Conservation (phyloP, 768 basidiomycete genomes). For the Mycena crocata region DNA sequence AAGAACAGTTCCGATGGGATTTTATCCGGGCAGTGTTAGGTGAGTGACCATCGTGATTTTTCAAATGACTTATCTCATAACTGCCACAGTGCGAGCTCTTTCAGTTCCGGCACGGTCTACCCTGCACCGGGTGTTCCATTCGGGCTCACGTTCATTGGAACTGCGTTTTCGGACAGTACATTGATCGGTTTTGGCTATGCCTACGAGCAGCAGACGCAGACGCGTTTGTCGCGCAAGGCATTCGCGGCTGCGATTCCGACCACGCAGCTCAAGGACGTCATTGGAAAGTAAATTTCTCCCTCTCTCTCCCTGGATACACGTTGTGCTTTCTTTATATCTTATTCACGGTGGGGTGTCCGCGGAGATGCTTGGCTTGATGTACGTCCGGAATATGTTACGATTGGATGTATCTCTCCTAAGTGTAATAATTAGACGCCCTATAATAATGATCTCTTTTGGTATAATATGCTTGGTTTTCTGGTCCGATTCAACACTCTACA, state of each 20-base stretch:
- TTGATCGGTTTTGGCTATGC: conserved; percentile 71
- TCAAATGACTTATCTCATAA: not conserved
- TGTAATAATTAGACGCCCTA: no score
- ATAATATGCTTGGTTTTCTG: no score
- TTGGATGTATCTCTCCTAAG: no score
- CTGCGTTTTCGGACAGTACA: conserved; percentile 69
- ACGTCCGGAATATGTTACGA: no score
- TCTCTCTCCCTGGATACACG: no score
- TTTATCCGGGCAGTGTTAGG: conserved; percentile 61
- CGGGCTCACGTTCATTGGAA: conserved; percentile 72
- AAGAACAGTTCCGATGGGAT: conserved; percentile 65
- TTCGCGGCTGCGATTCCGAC: conserved; percentile 65
- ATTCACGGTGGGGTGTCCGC: no score
- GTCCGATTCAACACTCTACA: no score
- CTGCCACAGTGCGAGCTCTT: conserved; percentile 38
- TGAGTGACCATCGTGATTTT: not conserved
- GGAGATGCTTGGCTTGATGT: no score
- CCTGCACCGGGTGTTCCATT: conserved; percentile 68
- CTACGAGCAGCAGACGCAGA: conserved; percentile 72
- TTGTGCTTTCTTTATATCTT: no score
- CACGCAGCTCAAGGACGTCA: conserved; percentile 56
- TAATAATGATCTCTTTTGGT: no score
- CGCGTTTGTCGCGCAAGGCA: conserved; percentile 59
- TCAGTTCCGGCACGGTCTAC: conserved; percentile 56
- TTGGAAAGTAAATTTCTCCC: conserved; percentile 6